These are phyloP conservation scores for Pilatotrama ljubarskyi DNA, from an alignment of 768 basidiomycete genomes.

Conservation along the genomic window DNA sequence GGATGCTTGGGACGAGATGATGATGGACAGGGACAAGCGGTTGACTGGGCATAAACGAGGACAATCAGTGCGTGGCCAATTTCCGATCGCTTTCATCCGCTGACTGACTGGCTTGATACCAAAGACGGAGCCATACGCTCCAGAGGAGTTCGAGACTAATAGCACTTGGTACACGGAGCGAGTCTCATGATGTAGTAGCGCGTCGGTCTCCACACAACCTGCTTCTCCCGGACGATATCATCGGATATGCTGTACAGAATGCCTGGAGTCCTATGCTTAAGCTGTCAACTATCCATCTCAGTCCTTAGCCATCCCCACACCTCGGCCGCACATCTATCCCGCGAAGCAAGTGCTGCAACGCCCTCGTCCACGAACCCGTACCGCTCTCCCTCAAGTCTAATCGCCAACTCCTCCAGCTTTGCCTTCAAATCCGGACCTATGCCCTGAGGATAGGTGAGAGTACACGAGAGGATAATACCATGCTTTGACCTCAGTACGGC, in stretches of 20 bases:
- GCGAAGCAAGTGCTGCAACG: conserved; percentile 6
- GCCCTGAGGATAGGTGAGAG: conserved; percentile 28
- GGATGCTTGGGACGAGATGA: conserved; percentile 92
- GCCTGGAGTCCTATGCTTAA: not conserved
- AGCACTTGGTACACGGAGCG: conserved; percentile 74
- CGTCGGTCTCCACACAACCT: not conserved
- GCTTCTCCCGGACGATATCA: not conserved
- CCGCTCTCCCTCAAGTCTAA: conserved; percentile 34
- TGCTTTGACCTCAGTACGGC: conserved; percentile 61
- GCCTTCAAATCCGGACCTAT: conserved; percentile 15
- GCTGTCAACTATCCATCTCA: conserved; percentile 32
- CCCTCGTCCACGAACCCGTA: conserved; percentile 41
- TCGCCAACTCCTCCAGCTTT: conserved; percentile 30
- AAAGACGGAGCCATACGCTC: conserved; percentile 69
- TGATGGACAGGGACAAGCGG: conserved; percentile 90
- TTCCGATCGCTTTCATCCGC: not conserved
- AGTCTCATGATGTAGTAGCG: conserved; percentile 25
- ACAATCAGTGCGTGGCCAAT: conserved; percentile 66
- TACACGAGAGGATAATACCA: conserved; percentile 58
- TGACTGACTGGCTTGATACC: not conserved
- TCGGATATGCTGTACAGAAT: not conserved
- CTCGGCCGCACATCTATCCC: conserved; percentile 17
- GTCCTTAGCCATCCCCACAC: conserved; percentile 35
- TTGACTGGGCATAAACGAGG: conserved; percentile 86
- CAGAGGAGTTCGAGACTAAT: conserved; percentile 68